Percentiles rank a stretch among this genome's conserved stretches.
phyloP scores from a whole-genome alignment of 305 asterid species.

The Rubia peregrina region DNA sequence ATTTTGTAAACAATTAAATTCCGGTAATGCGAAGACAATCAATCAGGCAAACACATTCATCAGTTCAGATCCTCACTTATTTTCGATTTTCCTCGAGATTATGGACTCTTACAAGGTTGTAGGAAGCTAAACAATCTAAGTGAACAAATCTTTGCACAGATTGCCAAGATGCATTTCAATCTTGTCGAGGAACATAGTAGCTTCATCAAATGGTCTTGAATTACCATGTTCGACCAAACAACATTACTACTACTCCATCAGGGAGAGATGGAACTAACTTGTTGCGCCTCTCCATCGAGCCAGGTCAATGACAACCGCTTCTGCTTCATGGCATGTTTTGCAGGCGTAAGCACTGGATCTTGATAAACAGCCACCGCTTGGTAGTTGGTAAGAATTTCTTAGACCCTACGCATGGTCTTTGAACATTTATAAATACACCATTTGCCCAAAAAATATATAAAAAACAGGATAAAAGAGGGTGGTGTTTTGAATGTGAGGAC shows the following conservation, averaged over 20 bases:
- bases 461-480: slow-evolving; percentile 7
- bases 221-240: too few relatives aligned
- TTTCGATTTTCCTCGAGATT: too few relatives aligned
- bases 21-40: too few relatives aligned
- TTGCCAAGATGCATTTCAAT: slow-evolving; percentile 51
- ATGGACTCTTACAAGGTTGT: too few relatives aligned
- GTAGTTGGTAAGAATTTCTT: slow-evolving; percentile 49
- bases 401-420: slow-evolving; percentile 91
- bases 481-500: neutral
- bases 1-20: too few relatives aligned
- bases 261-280: slow-evolving; percentile 38
- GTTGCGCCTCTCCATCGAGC: slow-evolving; percentile 96
- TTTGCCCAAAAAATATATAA: slow-evolving; percentile 15
- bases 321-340: slow-evolving; percentile 54
- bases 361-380: slow-evolving; percentile 41
- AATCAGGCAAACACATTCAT: too few relatives aligned
- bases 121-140: neutral
- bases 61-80: neutral
- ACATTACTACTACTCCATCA: too few relatives aligned
- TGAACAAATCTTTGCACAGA: slow-evolving; percentile 57
- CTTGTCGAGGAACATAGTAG: slow-evolving; percentile 61
- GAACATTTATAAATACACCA: slow-evolving; percentile 34
- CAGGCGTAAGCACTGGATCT: slow-evolving; percentile 44
- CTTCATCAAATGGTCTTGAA: slow-evolving; percentile 69
- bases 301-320: slow-evolving; percentile 84